Conservation (phyloP, 2,329 filamentous ascomycete species). For the Xylariaceae sp. region DNA sequence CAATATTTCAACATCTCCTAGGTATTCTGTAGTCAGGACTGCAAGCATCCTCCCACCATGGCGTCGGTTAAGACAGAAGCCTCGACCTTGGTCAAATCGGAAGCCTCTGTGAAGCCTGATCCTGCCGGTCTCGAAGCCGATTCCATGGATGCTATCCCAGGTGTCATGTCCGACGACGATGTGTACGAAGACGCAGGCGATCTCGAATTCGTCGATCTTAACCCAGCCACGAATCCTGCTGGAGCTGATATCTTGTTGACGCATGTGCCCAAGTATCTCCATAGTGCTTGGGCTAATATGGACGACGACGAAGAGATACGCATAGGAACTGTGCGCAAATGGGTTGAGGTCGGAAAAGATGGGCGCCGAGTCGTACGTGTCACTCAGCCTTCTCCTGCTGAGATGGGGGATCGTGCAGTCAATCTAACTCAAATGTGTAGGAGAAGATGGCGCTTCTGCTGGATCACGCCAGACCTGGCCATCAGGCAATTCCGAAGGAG, state of each 20-base stretch:
- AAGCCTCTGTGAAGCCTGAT: slow-evolving; percentile 31
- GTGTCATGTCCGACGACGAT: slow-evolving; percentile 57
- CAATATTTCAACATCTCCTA: neutral
- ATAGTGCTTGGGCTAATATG: slow-evolving; percentile 70
- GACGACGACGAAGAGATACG: slow-evolving; percentile 78
- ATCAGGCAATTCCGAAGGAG: slow-evolving; percentile 76
- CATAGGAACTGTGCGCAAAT: slow-evolving; percentile 67
- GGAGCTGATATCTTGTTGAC: slow-evolving; percentile 61
- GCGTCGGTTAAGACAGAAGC: slow-evolving; percentile 28
- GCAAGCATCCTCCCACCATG: slow-evolving; percentile 19
- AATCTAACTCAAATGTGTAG: slow-evolving; percentile 18
- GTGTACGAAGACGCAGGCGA: slow-evolving; percentile 58
- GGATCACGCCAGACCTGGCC: slow-evolving; percentile 56
- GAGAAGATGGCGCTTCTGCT: slow-evolving; percentile 62
- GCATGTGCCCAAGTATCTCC: slow-evolving; percentile 72
- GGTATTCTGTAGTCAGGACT: neutral
- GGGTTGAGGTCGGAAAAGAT: slow-evolving; percentile 47
- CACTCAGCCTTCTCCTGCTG: neutral
- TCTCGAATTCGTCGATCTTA: slow-evolving; percentile 50
- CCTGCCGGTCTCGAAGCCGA: slow-evolving; percentile 28
- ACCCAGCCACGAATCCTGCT: slow-evolving; percentile 33
- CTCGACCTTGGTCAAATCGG: slow-evolving; percentile 25
- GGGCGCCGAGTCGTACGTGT: slow-evolving; percentile 37
- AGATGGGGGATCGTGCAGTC: slow-evolving; percentile 20
- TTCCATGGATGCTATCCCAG: slow-evolving; percentile 39